A percentile compares a stretch with the other conserved stretches of the same genome.
phyloP scores from a whole-genome alignment of 1,284 basidiomycete species.

The Fomitopsis schrenkii region DNA sequence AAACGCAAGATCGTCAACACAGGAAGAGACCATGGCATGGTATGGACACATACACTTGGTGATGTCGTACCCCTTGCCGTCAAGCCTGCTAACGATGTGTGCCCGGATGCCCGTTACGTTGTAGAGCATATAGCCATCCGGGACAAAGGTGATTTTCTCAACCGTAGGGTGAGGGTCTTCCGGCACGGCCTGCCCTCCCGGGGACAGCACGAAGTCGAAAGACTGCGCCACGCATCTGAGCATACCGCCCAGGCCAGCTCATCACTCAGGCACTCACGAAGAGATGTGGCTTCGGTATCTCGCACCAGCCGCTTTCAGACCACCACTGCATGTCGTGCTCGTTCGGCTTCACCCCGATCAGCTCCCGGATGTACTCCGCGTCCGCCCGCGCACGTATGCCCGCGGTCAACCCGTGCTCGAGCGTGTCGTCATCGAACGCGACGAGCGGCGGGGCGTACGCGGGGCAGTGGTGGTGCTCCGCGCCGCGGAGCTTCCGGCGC shows the following conservation, averaged over 20 bases:
- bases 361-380: conserved; percentile 70
- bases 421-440: conserved; percentile 27
- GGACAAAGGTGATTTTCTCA: conserved; percentile 57
- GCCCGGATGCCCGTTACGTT: conserved; percentile 76
- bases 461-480: conserved; percentile 72
- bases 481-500: conserved; percentile 57
- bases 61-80: conserved; percentile 85
- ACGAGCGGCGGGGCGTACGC: conserved; percentile 49
- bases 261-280: conserved; percentile 51
- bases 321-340: conserved; percentile 52
- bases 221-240: conserved; percentile 36
- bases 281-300: conserved; percentile 60
- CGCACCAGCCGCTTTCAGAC: conserved; percentile 71
- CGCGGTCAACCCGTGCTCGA: conserved; percentile 47
- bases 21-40: not conserved
- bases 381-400: conserved; percentile 73
- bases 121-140: conserved; percentile 71
- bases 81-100: conserved; percentile 72
- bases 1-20: not conserved
- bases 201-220: conserved; percentile 76
- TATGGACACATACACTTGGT: conserved; percentile 58
- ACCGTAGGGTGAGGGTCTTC: conserved; percentile 71
- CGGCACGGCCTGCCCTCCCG: conserved; percentile 46
- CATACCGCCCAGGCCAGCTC: not conserved
- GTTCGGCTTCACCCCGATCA: conserved; percentile 51